These are phyloP conservation scores for Pseudonitzschia pungens DNA, from an alignment of 108 stramenopile genomes.

Conservation along the genomic window DNA sequence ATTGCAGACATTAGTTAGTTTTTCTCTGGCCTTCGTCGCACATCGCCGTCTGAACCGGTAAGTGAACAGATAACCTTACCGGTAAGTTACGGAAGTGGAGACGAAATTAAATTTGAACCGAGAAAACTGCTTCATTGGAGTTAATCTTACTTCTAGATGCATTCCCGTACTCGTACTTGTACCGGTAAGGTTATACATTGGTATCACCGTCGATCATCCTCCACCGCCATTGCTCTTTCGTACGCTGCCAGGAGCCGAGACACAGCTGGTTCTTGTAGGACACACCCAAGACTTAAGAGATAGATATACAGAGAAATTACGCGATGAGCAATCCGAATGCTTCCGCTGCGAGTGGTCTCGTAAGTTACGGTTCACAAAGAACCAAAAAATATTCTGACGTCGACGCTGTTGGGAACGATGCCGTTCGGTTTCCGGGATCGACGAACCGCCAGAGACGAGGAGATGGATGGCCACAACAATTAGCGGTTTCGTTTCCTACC, in stretches of 20 bases:
- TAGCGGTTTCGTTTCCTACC: too few species aligned
- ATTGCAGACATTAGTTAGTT: neutral
- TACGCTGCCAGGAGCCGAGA: too few species aligned
- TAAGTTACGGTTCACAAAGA: constrained; percentile 13
- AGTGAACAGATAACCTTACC: too few species aligned
- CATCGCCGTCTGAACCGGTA: neutral
- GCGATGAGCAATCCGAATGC: constrained; percentile 17
- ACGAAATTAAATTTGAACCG: neutral
- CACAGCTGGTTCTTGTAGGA: too few species aligned
- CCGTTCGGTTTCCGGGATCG: neutral
- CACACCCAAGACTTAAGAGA: neutral
- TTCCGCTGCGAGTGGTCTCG: constrained; percentile 40
- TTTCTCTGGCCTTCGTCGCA: neutral
- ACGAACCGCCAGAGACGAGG: too few species aligned
- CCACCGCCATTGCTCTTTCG: too few species aligned
- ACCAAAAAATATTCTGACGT: neutral
- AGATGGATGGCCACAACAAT: too few species aligned
- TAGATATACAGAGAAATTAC: neutral
- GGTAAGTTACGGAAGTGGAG: too few species aligned
- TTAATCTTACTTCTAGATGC: too few species aligned
- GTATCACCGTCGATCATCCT: too few species aligned
- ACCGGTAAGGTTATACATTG: too few species aligned
- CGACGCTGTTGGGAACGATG: neutral
- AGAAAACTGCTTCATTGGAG: neutral
- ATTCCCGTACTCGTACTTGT: too few species aligned